Base-by-base conservation (phyloP, 352 stramenopile genomes). In the Phytophthora citrophthora region DNA sequence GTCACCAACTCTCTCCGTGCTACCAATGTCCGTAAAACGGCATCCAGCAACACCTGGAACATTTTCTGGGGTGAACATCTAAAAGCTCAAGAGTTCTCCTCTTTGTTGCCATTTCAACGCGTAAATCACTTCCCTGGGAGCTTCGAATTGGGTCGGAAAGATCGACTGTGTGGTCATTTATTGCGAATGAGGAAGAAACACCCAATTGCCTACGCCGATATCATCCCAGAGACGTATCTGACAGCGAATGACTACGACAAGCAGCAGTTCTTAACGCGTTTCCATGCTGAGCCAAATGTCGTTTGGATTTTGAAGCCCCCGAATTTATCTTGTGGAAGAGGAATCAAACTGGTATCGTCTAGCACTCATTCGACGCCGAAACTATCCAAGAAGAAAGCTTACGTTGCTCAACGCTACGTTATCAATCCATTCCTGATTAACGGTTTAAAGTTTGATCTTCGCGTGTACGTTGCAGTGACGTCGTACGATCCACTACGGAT, bases 361-460 rank as follows among this genome's bases (percentile, higher is more conserved):
- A 72, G 68, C 10, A 77, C 68, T 9, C 76, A 77, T 32, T 45
- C 73, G 13, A 43, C 50, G 4, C 72, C 69, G n/a, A 88, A 88
- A 29, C 68, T 89, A 5, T 79, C 81, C 0, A 90, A 88, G 61
- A 91, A 91, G 49, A 90, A 83, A 47, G 75, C 75, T 0, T 92
- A 89, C 56, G 82, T 94, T 5, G 81, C 70, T 5, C 83, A 92
- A 74, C 71, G 76, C 23, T 96, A 97, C 62, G 60, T 97, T 13
- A 69, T 73, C 6, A 70, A 87, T 36, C 91, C 89, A 12, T 94
- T 92, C 49, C 60, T 96, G 63, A 94, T 97, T 70, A 90, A 97
- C 53, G 86, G 83, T 8, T 77, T 94, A 53, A 98, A 98, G 66
- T 98, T 97, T 54, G 92, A 98, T 57, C 70, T 97, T 32, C 88